Evolutionary conservation across 345 rosid species (phyloP), one percentile per base, ranked within the genome.

Genomic region (Gossypium mustelinum): DNA sequence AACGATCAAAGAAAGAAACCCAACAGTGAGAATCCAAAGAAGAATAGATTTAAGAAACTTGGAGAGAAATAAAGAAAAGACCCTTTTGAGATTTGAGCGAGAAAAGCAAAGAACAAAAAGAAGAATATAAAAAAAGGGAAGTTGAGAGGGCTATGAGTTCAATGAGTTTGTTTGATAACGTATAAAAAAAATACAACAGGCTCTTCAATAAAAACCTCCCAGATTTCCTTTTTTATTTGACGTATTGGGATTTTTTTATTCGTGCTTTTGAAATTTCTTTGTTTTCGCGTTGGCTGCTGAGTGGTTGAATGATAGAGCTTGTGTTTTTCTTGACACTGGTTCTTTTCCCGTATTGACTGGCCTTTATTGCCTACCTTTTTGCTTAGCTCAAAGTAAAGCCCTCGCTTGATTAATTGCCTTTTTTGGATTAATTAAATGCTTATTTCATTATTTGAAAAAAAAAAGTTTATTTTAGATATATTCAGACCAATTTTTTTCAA

Each of bases 41-140:
- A 72, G 2, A 59, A 3, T 57, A 9, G 29, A 58, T 58, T 59
- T 64, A 50, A 50, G 48, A 29, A 56, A 24, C 7, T 56, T 14
- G 47, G 41, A 68, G 8, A 11, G 25, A 22, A 18, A 16, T 0
- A 45, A 22, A 5, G 41, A 2, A 61, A 22, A 41, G n/a, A 75
- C 20, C 70, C 68, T 75, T 55, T 48, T 18, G 55, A 75, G 81
- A 80, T 75, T 77, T 65, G 45, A 75, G 61, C 68, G 13, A 77
- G 75, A 41, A 74, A 74, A 60, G 2, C 74, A 62, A 34, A 22
- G 55, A 50, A 34, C 55, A 22, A 41, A 41, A 13, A 17, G 51
- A 22, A 41, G 47, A 55, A 62, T 51, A 29, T 25, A 29, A 51
- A 45, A 62, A 24, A 10, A 47, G 39, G 39, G 13, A 11, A 25